These are phyloP conservation scores for Purpureocillium lavendulum DNA, from an alignment of 2,329 filamentous ascomycete genomes.

Conservation along the genomic window DNA sequence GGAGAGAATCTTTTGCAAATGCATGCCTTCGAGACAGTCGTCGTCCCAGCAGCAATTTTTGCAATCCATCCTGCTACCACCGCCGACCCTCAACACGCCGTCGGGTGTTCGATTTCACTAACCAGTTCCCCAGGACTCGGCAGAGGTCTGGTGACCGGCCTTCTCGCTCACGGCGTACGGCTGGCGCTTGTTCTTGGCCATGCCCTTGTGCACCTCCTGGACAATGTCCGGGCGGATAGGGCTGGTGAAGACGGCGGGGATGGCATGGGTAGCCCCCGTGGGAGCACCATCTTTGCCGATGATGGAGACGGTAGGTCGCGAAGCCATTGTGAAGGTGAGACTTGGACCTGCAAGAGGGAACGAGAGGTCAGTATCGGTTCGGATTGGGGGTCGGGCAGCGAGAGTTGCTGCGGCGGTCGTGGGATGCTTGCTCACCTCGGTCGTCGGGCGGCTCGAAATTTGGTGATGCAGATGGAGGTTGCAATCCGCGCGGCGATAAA, in stretches of 20 bases:
- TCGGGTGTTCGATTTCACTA: slow-evolving; percentile 33
- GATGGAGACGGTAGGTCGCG: slow-evolving; percentile 95
- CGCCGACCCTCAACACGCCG: too few species aligned
- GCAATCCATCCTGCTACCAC: too few species aligned
- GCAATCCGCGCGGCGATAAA: slow-evolving; percentile 23
- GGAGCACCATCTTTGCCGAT: slow-evolving; percentile 92
- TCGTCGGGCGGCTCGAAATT: slow-evolving; percentile 31
- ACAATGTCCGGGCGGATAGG: slow-evolving; percentile 99
- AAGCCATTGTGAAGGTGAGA: slow-evolving; percentile 65
- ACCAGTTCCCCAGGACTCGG: slow-evolving; percentile 99
- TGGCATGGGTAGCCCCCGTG: slow-evolving; percentile 80
- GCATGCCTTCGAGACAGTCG: too few species aligned
- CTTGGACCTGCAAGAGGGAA: slow-evolving; percentile 21
- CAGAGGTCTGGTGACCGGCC: slow-evolving; percentile 99
- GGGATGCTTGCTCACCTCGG: slow-evolving; percentile 24
- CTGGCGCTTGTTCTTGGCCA: slow-evolving; percentile 99
- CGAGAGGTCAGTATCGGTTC: slow-evolving; percentile 1
- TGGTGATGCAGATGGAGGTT: slow-evolving; percentile 25
- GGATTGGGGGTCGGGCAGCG: not conserved
- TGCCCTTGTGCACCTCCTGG: slow-evolving; percentile 96
- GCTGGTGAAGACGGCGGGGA: slow-evolving; percentile 93
- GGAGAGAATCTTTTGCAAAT: not conserved
- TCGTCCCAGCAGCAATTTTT: too few species aligned
- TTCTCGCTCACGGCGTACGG: slow-evolving; percentile 99
- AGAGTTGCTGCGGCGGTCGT: not conserved